Evolutionary conservation across 805 yeast genomes (phyloP).

Genomic region (Cyberlindnera sargentensis): DNA sequence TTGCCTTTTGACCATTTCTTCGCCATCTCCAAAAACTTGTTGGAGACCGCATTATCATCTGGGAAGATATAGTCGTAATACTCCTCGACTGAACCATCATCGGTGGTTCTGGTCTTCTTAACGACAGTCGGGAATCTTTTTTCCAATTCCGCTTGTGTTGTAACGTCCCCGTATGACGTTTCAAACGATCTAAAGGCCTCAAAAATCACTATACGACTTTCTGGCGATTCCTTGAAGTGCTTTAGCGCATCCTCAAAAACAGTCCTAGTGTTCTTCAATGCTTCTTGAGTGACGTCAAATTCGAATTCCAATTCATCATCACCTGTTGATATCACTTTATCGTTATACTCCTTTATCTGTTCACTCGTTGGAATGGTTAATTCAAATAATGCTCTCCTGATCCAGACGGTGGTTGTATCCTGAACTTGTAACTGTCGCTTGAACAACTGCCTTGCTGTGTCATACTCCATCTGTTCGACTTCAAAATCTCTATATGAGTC

Average conservation of each 20-base stretch:
- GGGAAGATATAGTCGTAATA: conserved; percentile 60
- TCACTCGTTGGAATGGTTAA: conserved; percentile 51
- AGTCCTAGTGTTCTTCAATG: conserved; percentile 42
- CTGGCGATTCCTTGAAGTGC: conserved; percentile 34
- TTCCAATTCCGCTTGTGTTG: conserved; percentile 29
- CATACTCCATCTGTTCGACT: conserved; percentile 52
- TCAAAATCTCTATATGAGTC: conserved; percentile 48
- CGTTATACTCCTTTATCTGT: conserved; percentile 35
- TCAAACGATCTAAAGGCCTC: conserved; percentile 67
- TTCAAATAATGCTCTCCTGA: conserved; percentile 66
- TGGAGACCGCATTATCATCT: conserved; percentile 38
- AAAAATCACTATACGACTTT: conserved; percentile 44
- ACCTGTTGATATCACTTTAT: conserved; percentile 15
- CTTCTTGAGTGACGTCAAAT: conserved; percentile 42
- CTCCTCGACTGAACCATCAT: conserved; percentile 46
- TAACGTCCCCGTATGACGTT: conserved; percentile 45
- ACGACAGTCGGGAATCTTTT: conserved; percentile 48
- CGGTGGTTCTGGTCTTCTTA: conserved; percentile 34
- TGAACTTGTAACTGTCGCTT: conserved; percentile 30
- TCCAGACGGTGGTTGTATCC: conserved; percentile 42
- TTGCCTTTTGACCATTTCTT: conserved; percentile 36
- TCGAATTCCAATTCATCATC: conserved; percentile 44
- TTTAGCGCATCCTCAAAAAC: conserved; percentile 50
- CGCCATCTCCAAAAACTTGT: conserved; percentile 40
- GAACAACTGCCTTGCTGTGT: conserved; percentile 46